Evolutionary conservation across 2,329 filamentous ascomycete species (phyloP).

Genomic region (Arachnopeziza araneosa): DNA sequence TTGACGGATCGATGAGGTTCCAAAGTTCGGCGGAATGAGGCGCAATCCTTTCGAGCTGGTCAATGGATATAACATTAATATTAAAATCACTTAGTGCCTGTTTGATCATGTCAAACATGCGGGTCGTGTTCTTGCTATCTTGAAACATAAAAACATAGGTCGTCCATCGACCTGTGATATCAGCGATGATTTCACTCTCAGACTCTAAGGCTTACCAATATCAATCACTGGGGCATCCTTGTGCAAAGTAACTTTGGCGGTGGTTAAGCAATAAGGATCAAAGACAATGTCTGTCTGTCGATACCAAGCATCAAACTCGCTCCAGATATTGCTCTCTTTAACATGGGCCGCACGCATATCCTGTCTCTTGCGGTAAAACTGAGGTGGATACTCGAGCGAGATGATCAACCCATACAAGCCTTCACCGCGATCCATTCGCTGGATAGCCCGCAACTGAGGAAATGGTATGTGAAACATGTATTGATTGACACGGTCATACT

Average conservation of each 20-base stretch:
- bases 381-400: constrained; percentile 41
- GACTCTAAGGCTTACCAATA: constrained; percentile 36
- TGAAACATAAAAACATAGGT: constrained; percentile 48
- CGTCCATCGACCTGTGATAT: constrained; percentile 53
- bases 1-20: constrained; percentile 34
- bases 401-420: constrained; percentile 40
- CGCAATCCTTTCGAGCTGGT: constrained; percentile 38
- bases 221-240: constrained; percentile 50
- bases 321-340: constrained; percentile 42
- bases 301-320: constrained; percentile 51
- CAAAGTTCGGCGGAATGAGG: constrained; percentile 36
- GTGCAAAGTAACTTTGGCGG: constrained; percentile 39
- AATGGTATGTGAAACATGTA: constrained; percentile 35
- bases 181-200: neutral
- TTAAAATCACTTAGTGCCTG: constrained; percentile 64
- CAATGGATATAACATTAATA: constrained; percentile 44
- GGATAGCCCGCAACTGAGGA: constrained; percentile 39
- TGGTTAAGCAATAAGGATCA: constrained; percentile 31
- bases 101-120: constrained; percentile 16
- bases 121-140: neutral
- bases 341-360: constrained; percentile 36
- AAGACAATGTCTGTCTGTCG: constrained; percentile 59
- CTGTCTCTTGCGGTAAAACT: constrained; percentile 29
- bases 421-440: constrained; percentile 32
- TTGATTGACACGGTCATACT: constrained; percentile 22